Evolutionary conservation across 1,139 yeast genomes (phyloP), one percentile per base, ranked within the genome.

Genomic region (Geotrichum restrictum): DNA sequence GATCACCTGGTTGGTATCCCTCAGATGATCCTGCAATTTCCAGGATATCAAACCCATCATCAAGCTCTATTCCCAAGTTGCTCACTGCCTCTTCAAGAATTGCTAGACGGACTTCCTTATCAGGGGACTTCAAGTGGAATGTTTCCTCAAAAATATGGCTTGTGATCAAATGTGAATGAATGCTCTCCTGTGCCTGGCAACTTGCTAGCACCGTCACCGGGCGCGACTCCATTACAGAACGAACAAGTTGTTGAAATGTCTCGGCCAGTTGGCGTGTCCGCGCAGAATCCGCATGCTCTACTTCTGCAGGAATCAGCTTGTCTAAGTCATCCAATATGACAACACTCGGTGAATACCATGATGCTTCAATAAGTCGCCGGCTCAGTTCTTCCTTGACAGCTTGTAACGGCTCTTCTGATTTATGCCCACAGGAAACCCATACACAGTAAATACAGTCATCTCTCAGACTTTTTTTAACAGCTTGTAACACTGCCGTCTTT

Each of bases 1-100:
- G 67, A 65, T 93, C 98, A 38, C 83, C 81, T 0, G 97, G 95
- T 39, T 88, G 79, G 66, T 84, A 93, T 0, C 98, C 98, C 62
- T 93, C 98, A 0, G 96, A 86, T 53, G 84, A 93, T 24, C 37
- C 71, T 0, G 89, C 84, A 59, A 89, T 74, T 62, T 88, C 95
- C 68, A 83, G 76, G 16, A 83, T 63, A 61, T 85, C 91, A 56
- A 81, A 75, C 3, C 72, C 69, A 51, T 57, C 59, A 59, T 64
- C 63, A 70, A 69, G 11, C 62, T 65, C 46, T 70, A 70, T 53
- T 1, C 60, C 69, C 55, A 62, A 64, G 41, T 60, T 55, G 0
- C 60, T 53, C 6, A 85, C 61, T 47, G 82, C 81, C 44, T 74
- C 72, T 7, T 72, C 67, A 37, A 88, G 60, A 10, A 88, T 73